Evolutionary conservation across 2,329 filamentous ascomycete genomes (phyloP).

Genomic region (Monascus ruber): DNA sequence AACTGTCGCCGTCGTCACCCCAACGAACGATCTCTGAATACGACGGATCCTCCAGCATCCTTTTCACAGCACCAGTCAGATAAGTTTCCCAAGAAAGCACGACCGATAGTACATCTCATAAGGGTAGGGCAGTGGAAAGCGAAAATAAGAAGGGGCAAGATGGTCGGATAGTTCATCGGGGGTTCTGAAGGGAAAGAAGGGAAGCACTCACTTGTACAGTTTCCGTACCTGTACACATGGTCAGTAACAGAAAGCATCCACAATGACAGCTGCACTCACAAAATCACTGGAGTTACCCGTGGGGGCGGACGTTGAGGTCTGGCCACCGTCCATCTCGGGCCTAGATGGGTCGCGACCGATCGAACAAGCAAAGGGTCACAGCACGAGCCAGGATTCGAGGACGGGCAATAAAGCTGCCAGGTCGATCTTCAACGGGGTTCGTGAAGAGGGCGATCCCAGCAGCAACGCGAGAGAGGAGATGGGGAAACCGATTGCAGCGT

Average conservation of each 20-base stretch:
- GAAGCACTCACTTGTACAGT: slow-evolving; percentile 72
- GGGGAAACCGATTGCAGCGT: no score
- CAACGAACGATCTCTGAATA: slow-evolving; percentile 90
- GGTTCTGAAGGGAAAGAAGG: no score
- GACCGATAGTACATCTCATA: slow-evolving; percentile 1
- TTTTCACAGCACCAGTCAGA: slow-evolving; percentile 25
- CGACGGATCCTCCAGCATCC: slow-evolving; percentile 91
- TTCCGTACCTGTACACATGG: slow-evolving; percentile 67
- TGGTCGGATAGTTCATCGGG: not conserved
- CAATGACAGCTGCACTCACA: slow-evolving; percentile 48
- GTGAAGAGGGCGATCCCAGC: no score
- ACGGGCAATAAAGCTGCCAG: slow-evolving; percentile 1
- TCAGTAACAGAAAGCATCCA: slow-evolving; percentile 8
- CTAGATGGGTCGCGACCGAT: slow-evolving; percentile 29
- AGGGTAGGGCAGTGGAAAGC: slow-evolving; percentile 3
- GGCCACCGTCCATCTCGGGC: slow-evolving; percentile 35
- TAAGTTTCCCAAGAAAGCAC: not conserved
- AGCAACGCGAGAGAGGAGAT: no score
- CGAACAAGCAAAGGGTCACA: slow-evolving; percentile 20
- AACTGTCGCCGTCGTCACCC: slow-evolving; percentile 90
- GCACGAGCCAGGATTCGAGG: slow-evolving; percentile 11
- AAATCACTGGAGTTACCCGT: slow-evolving; percentile 90
- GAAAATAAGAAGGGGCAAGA: slow-evolving; percentile 4
- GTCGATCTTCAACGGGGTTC: slow-evolving; percentile 2
- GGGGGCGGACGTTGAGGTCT: slow-evolving; percentile 31